A percentile compares a stretch with the other conserved stretches of the same genome.
These are phyloP conservation scores for Larix kaempferi DNA, from an alignment of 75 land plant genomes.

Conservation along the genomic window DNA sequence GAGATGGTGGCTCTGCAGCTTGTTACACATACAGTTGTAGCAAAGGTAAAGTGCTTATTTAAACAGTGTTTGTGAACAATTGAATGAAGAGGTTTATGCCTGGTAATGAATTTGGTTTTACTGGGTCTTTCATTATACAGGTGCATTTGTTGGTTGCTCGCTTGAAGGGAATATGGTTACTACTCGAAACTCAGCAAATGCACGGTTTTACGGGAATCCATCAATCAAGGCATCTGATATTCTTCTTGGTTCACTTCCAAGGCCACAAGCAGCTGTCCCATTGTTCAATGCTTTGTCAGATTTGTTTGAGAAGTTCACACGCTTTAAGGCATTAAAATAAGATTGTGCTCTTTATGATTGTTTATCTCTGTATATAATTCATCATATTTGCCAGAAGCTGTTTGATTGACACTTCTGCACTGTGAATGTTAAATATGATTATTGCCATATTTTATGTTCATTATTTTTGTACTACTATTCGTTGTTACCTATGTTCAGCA, in stretches of 20 bases:
- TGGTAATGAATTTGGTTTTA: not conserved
- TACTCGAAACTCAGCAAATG: conserved; percentile 69
- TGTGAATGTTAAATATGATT: too few species aligned
- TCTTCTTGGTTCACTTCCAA: conserved; percentile 77
- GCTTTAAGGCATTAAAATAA: not conserved
- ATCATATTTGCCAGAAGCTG: too few species aligned
- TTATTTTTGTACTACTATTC: too few species aligned
- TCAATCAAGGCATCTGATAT: conserved; percentile 76
- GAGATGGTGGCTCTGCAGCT: conserved; percentile 85
- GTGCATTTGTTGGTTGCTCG: conserved; percentile 92
- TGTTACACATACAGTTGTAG: conserved; percentile 98
- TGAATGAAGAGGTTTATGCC: not conserved
- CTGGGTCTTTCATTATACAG: conserved; percentile 28
- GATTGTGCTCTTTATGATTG: too few species aligned
- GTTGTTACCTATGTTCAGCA: too few species aligned
- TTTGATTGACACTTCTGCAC: too few species aligned
- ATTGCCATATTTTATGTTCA: too few species aligned
- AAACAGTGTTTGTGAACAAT: not conserved
- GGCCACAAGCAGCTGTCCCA: conserved; percentile 82
- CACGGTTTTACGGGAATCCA: conserved; percentile 78
- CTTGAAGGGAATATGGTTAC: conserved; percentile 80
- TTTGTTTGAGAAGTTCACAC: conserved; percentile 35
- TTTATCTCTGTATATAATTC: too few species aligned
- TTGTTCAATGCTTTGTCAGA: conserved; percentile 67
- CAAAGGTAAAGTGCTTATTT: conserved; percentile 64